Conservation (phyloP, 1,139 yeast genomes). For the Geotrichum carabidarum region DNA sequence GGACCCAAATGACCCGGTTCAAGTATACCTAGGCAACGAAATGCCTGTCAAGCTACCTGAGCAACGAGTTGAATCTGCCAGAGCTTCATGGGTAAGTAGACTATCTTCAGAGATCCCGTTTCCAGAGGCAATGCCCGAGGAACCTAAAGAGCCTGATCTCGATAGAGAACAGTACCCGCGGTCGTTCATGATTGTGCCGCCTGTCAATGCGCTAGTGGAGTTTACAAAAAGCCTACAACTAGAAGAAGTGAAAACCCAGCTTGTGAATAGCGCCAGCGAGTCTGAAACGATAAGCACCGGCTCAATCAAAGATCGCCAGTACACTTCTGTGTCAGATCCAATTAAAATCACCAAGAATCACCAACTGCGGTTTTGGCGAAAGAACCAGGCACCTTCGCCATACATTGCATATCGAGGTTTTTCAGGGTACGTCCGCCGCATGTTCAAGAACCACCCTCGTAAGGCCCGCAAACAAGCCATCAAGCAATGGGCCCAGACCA, state of each 20-base stretch:
- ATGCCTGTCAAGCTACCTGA: constrained; percentile 2
- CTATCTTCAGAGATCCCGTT: neutral
- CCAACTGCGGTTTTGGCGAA: constrained; percentile 8
- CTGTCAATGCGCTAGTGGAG: constrained; percentile 9
- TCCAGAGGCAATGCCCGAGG: neutral
- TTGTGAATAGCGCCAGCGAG: no score
- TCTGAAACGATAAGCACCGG: no score
- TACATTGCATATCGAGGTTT: constrained; percentile 7
- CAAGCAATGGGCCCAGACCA: constrained; percentile 7
- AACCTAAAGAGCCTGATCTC: neutral
- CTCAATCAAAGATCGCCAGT: neutral
- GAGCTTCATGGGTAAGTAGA: neutral
- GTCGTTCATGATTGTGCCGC: constrained; percentile 15
- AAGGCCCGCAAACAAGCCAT: neutral
- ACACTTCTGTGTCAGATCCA: constrained; percentile 14
- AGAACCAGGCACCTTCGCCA: neutral
- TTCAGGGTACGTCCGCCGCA: constrained; percentile 7
- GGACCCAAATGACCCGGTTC: neutral
- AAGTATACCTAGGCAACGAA: constrained; percentile 8
- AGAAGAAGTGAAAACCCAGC: neutral
- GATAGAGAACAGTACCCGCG: constrained; percentile 6
- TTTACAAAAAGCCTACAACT: constrained; percentile 6
- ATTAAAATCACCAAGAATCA: neutral
- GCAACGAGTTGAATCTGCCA: neutral
- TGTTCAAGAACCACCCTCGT: constrained; percentile 4